Base-by-base conservation (phyloP, 1,284 basidiomycete genomes). In the Polyporus tsugae region DNA sequence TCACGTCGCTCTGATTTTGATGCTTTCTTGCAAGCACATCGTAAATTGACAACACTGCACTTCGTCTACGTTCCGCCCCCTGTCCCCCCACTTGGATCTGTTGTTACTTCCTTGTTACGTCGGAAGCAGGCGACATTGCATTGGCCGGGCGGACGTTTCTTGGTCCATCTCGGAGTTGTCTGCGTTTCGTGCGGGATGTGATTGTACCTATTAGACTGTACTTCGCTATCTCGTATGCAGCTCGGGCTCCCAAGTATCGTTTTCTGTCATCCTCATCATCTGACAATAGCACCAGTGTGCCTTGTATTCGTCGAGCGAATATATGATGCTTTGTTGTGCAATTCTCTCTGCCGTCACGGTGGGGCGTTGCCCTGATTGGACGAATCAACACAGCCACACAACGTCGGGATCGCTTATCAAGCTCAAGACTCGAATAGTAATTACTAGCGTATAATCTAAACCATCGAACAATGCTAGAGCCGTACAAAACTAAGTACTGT, bases 261-360 rank as follows among this genome's bases (percentile, higher is more conserved):
- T 60, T 55, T 13, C 33, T 55, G 29, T 55, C 33, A 35, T 55
- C 39, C 1, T n/a, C 61, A 13, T 58, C 49, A 57, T 60, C 52
- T 55, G 61, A 63, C 49, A 64, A 41, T 58, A 70, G 68, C 69
- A 65, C 49, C 69, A n/a, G n/a, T n/a, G 70, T 75, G 60, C 72
- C 68, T 63, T 57, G 39, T 68, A 58, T 74, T 75, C 74, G 76
- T 77, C 67, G 75, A 75, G 58, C 75, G 74, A 77, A 76, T 75
- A 65, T 62, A 75, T 63, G 70, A 69, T 67, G 46, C 53, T 62
- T 68, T 72, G 68, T 63, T 61, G 38, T 25, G 35, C 38, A 19
- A 53, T 22, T 39, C 25, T 19, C 17, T 19, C 44, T 6, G 13
- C 6, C 10, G 11, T n/a, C n/a, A n/a, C n/a, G n/a, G n/a, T 19